Evolutionary conservation across 106 monocot species (phyloP).

Genomic region (Dendrobium chrysotoxum): DNA sequence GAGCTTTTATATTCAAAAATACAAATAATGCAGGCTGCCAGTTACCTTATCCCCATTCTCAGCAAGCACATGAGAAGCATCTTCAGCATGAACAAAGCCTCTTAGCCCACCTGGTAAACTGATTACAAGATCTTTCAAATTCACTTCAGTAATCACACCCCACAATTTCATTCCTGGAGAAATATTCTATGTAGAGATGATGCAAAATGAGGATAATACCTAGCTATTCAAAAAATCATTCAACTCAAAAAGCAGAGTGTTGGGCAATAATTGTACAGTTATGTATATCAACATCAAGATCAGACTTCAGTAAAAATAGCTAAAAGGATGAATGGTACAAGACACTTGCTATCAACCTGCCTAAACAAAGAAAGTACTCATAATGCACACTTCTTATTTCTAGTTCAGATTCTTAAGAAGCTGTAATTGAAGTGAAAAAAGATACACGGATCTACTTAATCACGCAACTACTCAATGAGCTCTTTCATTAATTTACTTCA

Average conservation of each 20-base stretch:
- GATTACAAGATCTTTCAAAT: conserved; percentile 74
- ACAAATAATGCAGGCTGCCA: background rate
- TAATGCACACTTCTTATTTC: background rate
- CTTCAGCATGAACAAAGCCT: conserved; percentile 81
- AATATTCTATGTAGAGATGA: conserved; percentile 48
- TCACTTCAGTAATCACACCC: conserved; percentile 83
- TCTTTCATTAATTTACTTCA: background rate
- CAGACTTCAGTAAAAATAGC: background rate
- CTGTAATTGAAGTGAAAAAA: background rate
- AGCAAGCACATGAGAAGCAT: conserved; percentile 44
- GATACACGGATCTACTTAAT: background rate
- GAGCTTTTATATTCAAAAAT: background rate
- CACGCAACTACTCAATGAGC: background rate
- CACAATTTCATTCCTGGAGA: conserved; percentile 79
- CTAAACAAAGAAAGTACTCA: background rate
- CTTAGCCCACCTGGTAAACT: conserved; percentile 90
- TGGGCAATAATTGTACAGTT: background rate
- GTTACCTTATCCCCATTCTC: conserved; percentile 41
- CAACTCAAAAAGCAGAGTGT: background rate
- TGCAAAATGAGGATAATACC: background rate
- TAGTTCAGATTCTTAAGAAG: background rate
- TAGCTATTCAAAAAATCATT: background rate
- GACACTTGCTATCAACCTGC: background rate
- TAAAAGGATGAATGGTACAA: background rate
- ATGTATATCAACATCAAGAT: background rate